phyloP scores from a whole-genome alignment of 805 yeast genomes.

The Saccharomycopsis malanga region DNA sequence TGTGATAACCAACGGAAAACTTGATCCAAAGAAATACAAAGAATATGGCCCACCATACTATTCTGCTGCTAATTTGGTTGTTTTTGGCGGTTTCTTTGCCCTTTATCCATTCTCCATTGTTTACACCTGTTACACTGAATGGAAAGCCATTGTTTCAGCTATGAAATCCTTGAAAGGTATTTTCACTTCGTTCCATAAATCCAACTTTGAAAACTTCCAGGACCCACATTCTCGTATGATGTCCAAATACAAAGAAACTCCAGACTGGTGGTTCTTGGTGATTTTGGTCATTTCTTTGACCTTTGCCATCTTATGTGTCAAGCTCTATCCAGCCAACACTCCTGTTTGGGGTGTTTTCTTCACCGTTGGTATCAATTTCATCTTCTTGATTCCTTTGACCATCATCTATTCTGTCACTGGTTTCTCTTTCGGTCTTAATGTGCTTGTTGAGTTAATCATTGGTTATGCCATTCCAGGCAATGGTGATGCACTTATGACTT shows the following conservation, averaged over 20 bases:
- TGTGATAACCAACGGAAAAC: conserved; percentile 38
- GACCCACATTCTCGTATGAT: conserved; percentile 57
- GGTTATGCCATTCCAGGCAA: conserved; percentile 53
- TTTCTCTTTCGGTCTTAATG: conserved; percentile 40
- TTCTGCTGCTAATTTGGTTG: conserved; percentile 52
- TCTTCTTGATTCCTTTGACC: conserved; percentile 47
- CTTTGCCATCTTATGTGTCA: conserved; percentile 42
- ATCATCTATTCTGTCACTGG: conserved; percentile 44
- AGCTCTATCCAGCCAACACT: conserved; percentile 41
- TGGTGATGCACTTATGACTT: conserved; percentile 44
- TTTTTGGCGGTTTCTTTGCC: conserved; percentile 51
- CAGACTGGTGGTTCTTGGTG: conserved; percentile 47
- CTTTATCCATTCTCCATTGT: conserved; percentile 49
- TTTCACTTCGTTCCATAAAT: conserved; percentile 22
- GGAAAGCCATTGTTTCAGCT: conserved; percentile 36
- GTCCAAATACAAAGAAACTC: conserved; percentile 52
- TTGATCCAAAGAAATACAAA: conserved; percentile 42
- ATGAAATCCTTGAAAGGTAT: conserved; percentile 32
- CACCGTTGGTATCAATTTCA: conserved; percentile 41
- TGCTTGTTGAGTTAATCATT: conserved; percentile 48
- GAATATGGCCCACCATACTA: conserved; percentile 61
- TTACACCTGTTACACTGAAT: conserved; percentile 41
- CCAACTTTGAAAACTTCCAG: conserved; percentile 27
- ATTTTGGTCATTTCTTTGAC: conserved; percentile 38
- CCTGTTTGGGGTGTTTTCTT: conserved; percentile 58